Conservation (phyloP, 306 rosid genomes). For the Cucumis hystrix region DNA sequence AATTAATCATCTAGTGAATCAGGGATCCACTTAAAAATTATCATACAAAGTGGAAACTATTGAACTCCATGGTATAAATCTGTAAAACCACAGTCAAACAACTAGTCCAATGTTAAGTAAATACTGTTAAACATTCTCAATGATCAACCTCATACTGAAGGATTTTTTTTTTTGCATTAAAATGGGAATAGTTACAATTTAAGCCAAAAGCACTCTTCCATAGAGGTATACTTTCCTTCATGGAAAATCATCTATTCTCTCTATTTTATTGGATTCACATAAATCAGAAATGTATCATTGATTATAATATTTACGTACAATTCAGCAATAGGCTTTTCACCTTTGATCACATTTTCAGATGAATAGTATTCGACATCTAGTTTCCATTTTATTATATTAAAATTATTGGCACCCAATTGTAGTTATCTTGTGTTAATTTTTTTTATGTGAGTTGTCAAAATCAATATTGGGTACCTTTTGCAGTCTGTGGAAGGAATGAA, state of each 20-base stretch:
- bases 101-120: not conserved
- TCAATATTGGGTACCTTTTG: conserved; percentile 7
- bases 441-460: not conserved
- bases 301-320: not conserved
- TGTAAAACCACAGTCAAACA: not conserved
- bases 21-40: not conserved
- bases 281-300: not conserved
- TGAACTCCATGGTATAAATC: not conserved
- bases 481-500: conserved; percentile 99
- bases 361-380: not conserved
- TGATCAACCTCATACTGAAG: not conserved
- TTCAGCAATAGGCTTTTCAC: not conserved
- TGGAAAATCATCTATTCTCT: not conserved
- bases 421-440: not conserved
- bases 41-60: not conserved
- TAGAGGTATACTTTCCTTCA: not conserved
- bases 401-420: not conserved
- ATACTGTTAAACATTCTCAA: not conserved
- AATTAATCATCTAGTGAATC: not conserved
- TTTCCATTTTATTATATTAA: not conserved
- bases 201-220: not conserved
- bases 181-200: not conserved
- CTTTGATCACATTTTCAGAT: not conserved
- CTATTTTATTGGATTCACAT: not conserved
- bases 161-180: not conserved